Percentiles rank a stretch among this genome's conserved stretches.
Evolutionary conservation across 495 filamentous ascomycete genomes (phyloP).

Genomic region (Geoglossum glabrum): DNA sequence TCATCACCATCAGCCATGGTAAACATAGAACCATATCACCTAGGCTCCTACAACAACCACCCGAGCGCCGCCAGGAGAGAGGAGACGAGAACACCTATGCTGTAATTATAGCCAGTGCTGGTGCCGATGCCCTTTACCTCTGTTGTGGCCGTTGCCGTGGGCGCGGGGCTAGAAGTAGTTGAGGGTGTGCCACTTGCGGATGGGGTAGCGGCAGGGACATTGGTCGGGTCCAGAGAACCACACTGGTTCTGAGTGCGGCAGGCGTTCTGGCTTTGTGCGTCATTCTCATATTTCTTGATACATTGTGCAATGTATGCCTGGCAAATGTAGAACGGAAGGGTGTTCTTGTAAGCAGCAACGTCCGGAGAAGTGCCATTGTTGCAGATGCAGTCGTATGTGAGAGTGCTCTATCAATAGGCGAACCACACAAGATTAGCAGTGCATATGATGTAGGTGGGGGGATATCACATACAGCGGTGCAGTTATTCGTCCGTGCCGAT

Average conservation of each 20-base stretch:
- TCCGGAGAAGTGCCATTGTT: constrained; percentile 29
- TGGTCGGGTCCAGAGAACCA: constrained; percentile 28
- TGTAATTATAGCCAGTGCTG: neutral
- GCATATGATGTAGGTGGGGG: neutral
- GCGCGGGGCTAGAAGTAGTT: constrained; percentile 9
- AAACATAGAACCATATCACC: too few relatives aligned
- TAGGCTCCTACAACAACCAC: neutral
- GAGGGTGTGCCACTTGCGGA: constrained; percentile 6
- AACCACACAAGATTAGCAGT: neutral
- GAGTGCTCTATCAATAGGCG: constrained; percentile 19
- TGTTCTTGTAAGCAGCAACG: constrained; percentile 29
- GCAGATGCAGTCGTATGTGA: constrained; percentile 35
- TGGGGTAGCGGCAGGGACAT: constrained; percentile 10
- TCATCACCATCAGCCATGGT: too few relatives aligned
- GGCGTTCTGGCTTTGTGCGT: constrained; percentile 23
- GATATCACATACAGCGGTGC: constrained; percentile 1
- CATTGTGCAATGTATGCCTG: constrained; percentile 28
- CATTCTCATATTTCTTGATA: constrained; percentile 24
- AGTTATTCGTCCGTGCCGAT: neutral
- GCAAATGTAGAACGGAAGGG: constrained; percentile 39
- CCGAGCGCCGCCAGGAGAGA: neutral
- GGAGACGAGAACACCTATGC: neutral
- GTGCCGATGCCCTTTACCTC: constrained; percentile 15
- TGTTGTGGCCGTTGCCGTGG: constrained; percentile 12
- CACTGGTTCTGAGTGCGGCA: constrained; percentile 23